Conservation (phyloP, 805 yeast species). For the Priceomyces melissophilus region DNA sequence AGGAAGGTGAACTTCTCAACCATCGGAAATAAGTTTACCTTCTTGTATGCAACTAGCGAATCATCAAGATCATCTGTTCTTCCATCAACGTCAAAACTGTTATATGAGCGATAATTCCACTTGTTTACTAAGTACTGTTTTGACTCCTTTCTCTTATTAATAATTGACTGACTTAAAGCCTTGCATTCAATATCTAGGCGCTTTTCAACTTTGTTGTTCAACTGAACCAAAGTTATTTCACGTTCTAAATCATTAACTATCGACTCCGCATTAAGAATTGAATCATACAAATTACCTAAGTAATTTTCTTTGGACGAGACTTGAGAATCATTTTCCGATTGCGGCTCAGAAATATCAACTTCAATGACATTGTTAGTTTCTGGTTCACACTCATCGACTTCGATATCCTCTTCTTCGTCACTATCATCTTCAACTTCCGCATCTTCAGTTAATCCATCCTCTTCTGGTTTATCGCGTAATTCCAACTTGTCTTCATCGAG, state of each 20-base stretch:
- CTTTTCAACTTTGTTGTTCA: constrained; percentile 30
- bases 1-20: constrained; percentile 84
- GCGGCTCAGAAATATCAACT: not conserved
- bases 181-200: constrained; percentile 32
- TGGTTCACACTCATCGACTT: constrained; percentile 9
- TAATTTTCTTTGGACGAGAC: constrained; percentile 11
- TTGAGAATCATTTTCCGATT: constrained; percentile 5
- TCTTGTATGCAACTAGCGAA: constrained; percentile 43
- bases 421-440: constrained; percentile 29
- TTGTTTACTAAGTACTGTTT: constrained; percentile 27
- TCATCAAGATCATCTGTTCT: constrained; percentile 26
- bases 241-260: constrained; percentile 31
- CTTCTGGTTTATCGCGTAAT: constrained; percentile 20
- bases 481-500: constrained; percentile 35
- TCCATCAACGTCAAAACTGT: constrained; percentile 38
- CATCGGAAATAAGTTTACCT: constrained; percentile 75
- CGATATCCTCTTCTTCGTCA: constrained; percentile 24
- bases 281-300: constrained; percentile 28
- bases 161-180: constrained; percentile 27
- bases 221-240: constrained; percentile 28
- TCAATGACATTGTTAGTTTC: not conserved
- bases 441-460: constrained; percentile 19
- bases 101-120: constrained; percentile 41
- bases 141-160: constrained; percentile 30
- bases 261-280: constrained; percentile 32